These are phyloP conservation scores for Pythium apleroticum DNA, from an alignment of 352 stramenopile genomes.

Conservation along the genomic window DNA sequence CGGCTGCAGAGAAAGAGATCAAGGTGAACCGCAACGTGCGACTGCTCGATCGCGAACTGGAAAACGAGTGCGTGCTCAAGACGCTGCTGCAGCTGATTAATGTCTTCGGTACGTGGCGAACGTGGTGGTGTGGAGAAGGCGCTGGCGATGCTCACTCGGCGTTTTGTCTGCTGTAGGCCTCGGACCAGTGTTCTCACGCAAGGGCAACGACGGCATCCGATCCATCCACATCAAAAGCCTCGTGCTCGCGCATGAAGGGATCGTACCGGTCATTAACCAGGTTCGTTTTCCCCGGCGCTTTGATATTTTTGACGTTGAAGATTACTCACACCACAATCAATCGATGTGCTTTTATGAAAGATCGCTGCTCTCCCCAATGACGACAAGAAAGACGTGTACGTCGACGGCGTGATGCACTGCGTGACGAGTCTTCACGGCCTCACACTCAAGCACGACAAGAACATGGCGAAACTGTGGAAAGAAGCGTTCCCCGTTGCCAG, in stretches of 20 bases:
- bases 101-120: constrained; percentile 12
- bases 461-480: constrained; percentile 50
- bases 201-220: constrained; percentile 40
- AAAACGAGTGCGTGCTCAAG: constrained; percentile 16
- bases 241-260: constrained; percentile 47
- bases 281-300: constrained; percentile 21
- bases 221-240: constrained; percentile 49
- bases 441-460: constrained; percentile 47
- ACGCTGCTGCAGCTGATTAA: constrained; percentile 21
- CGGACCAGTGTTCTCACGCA: constrained; percentile 52
- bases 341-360: constrained; percentile 9
- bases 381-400: constrained; percentile 36
- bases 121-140: neutral
- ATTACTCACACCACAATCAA: no score
- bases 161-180: constrained; percentile 29
- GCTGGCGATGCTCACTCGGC: neutral
- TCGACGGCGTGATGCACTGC: constrained; percentile 63
- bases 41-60: constrained; percentile 21
- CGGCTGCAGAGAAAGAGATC: constrained; percentile 20
- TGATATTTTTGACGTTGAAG: neutral
- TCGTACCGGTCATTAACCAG: constrained; percentile 52
- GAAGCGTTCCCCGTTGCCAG: constrained; percentile 31
- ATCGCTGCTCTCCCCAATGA: constrained; percentile 34
- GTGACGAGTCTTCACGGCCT: constrained; percentile 42
- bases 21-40: constrained; percentile 15